Evolutionary conservation across 148 eudicot genomes (phyloP).

Genomic region (Salicornia ramosissima): DNA sequence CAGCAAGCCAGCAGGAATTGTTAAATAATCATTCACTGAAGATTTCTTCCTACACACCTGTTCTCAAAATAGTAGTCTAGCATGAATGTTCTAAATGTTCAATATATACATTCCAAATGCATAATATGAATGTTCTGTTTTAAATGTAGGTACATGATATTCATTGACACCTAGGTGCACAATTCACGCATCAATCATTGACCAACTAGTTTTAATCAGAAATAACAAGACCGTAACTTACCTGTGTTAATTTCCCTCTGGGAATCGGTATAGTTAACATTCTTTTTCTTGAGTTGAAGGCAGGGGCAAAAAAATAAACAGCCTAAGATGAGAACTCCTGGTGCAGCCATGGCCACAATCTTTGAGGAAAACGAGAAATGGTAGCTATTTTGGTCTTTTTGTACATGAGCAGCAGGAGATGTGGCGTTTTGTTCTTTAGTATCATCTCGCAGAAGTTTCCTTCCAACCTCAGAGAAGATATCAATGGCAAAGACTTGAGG

Average conservation of each 20-base stretch:
- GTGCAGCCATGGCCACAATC: conserved; percentile 50
- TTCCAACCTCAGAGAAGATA: conserved; percentile 24
- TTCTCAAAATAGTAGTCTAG: no score
- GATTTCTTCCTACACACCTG: no score
- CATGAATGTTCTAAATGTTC: no score
- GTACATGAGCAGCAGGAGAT: conserved; percentile 15
- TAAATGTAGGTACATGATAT: no score
- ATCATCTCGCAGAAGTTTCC: conserved; percentile 44
- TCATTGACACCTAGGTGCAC: no score
- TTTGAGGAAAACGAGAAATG: conserved; percentile 34
- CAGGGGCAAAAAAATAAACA: conserved; percentile 68
- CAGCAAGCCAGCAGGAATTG: background rate
- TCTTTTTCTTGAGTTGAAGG: conserved; percentile 56
- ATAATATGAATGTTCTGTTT: no score
- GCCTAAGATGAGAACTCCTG: conserved; percentile 55
- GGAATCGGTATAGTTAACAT: conserved; percentile 33
- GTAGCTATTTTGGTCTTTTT: conserved; percentile 23
- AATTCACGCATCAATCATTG: no score
- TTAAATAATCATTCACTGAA: no score
- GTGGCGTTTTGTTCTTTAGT: conserved; percentile 30
- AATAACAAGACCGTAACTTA: conserved; percentile 33
- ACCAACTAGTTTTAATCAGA: background rate
- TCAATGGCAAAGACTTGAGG: conserved; percentile 17
- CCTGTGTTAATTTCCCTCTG: conserved; percentile 54
- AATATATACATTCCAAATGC: no score